Percentiles rank a stretch among this genome's conserved stretches.
These are phyloP conservation scores for Aegilops longissima DNA, from an alignment of 176 grass and related monocot species.

Conservation along the genomic window DNA sequence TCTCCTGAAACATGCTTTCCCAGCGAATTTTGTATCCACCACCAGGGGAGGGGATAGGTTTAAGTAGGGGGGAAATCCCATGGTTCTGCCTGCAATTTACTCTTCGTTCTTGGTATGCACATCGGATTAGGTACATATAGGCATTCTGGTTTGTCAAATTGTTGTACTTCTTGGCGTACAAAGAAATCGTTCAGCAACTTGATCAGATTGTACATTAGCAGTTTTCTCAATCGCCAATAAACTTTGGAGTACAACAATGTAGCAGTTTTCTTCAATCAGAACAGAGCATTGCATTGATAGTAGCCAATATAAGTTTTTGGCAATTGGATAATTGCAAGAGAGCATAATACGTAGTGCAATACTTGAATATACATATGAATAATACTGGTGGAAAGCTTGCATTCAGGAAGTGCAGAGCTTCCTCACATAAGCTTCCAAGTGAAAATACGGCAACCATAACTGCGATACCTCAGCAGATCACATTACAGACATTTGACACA, in stretches of 20 bases:
- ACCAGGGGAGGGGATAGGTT: background rate
- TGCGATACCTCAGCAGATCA: conserved; percentile 12
- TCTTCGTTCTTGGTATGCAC: background rate
- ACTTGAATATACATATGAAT: background rate
- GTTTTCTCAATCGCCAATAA: background rate
- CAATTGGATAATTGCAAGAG: conserved; percentile 15
- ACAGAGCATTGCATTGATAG: conserved; percentile 8
- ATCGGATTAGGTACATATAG: background rate
- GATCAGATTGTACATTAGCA: background rate
- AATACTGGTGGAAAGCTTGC: background rate
- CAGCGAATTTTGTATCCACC: background rate
- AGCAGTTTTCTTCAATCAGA: background rate
- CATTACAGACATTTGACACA: conserved; percentile 21
- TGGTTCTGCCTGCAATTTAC: background rate
- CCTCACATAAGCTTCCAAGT: background rate
- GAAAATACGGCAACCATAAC: conserved; percentile 21
- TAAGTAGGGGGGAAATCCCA: background rate
- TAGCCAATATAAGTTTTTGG: conserved; percentile 23
- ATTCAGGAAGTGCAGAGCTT: conserved; percentile 2
- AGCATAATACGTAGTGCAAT: conserved; percentile 6
- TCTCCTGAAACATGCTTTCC: background rate
- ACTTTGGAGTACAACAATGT: background rate
- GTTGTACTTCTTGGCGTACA: background rate
- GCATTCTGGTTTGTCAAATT: background rate
- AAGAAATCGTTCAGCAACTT: background rate